These are phyloP conservation scores for Candida boleticola DNA, from an alignment of 805 yeast genomes.

Conservation along the genomic window DNA sequence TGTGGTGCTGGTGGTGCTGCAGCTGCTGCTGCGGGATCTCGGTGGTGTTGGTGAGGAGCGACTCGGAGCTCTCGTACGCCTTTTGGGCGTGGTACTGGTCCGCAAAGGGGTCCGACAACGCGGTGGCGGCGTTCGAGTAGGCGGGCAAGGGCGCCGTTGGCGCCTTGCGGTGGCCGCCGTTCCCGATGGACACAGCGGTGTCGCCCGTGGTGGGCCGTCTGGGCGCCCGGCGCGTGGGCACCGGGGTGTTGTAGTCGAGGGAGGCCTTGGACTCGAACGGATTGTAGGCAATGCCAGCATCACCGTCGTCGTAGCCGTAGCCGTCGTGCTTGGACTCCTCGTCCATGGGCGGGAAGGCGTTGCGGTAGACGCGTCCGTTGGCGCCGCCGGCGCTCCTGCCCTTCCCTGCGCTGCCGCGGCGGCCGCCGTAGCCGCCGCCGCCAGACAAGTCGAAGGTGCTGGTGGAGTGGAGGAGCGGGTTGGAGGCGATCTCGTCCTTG, in stretches of 20 bases:
- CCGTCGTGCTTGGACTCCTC: background rate
- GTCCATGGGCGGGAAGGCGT: background rate
- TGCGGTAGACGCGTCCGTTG: background rate
- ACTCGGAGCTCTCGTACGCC: no score
- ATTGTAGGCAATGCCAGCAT: background rate
- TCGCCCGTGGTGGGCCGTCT: no score
- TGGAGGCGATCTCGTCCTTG: constrained; percentile 19
- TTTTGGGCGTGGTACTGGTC: background rate
- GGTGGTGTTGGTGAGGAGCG: no score
- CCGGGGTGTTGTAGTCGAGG: background rate
- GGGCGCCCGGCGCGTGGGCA: no score
- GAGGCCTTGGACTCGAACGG: background rate
- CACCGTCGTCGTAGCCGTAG: background rate
- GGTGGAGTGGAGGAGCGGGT: constrained; percentile 24
- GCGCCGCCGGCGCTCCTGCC: background rate
- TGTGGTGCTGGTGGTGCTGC: no score
- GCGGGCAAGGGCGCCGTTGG: background rate
- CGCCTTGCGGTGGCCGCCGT: background rate
- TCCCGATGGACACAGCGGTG: no score
- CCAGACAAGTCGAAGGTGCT: constrained; percentile 7
- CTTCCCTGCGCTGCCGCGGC: background rate
- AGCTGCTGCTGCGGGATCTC: no score
- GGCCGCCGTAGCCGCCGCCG: no score
- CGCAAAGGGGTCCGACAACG: background rate
- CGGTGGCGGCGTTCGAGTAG: background rate